Conservation (phyloP, 176 grass and related monocot species). For the Luzula sylvatica region DNA sequence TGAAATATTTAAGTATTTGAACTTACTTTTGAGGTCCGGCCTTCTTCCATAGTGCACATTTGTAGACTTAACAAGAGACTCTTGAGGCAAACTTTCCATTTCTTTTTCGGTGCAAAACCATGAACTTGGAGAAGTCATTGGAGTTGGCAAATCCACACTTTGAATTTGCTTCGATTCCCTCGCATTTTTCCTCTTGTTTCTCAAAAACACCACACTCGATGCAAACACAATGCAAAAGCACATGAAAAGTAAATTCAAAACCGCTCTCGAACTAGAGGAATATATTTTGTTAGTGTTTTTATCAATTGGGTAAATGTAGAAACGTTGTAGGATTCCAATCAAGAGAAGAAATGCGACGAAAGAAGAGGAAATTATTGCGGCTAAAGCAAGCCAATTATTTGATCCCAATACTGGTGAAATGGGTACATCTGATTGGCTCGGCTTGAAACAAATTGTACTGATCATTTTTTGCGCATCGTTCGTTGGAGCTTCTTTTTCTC, state of each 20-base stretch:
- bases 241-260: conserved; percentile 38
- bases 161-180: conserved; percentile 29
- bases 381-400: conserved; percentile 42
- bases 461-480: conserved; percentile 9
- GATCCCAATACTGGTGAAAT: conserved; percentile 32
- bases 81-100: conserved; percentile 34
- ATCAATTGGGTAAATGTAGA: conserved; percentile 39
- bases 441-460: conserved; percentile 35
- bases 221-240: conserved; percentile 22
- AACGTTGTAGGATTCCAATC: conserved; percentile 24
- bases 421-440: conserved; percentile 23
- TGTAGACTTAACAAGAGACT: conserved; percentile 29
- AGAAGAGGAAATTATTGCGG: conserved; percentile 31
- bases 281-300: conserved; percentile 32
- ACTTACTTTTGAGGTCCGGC: conserved; percentile 33
- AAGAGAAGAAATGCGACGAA: conserved; percentile 39
- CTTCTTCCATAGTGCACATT: conserved; percentile 35
- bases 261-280: conserved; percentile 22
- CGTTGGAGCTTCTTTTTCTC: conserved; percentile 17
- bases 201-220: conserved; percentile 27
- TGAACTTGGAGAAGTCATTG: conserved; percentile 23
- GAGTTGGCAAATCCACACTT: conserved; percentile 25
- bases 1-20: background rate
- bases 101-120: conserved; percentile 25
- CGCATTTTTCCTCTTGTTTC: conserved; percentile 25